phyloP scores from a whole-genome alignment of 495 filamentous ascomycete species.

The Penicillium fimorum region DNA sequence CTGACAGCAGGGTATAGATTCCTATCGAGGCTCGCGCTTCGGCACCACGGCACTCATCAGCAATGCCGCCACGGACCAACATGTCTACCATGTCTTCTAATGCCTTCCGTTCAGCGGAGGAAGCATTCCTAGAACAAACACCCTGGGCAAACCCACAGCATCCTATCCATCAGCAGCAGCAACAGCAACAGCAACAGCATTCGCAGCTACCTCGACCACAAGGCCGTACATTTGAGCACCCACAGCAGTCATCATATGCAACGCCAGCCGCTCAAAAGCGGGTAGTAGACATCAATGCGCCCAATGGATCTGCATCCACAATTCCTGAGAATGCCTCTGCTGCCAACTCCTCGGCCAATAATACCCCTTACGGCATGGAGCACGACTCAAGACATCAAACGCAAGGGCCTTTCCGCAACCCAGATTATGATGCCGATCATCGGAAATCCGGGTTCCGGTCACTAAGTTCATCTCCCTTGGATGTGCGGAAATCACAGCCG shows the following conservation, averaged over 20 bases:
- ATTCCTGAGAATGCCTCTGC: slow-evolving; percentile 53
- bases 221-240: slow-evolving; percentile 30
- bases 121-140: slow-evolving; percentile 77
- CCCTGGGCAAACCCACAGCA: slow-evolving; percentile 89
- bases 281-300: slow-evolving; percentile 50
- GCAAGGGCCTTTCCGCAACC: slow-evolving; percentile 31
- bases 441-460: slow-evolving; percentile 43
- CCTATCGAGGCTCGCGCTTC: slow-evolving; percentile 34
- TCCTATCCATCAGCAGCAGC: slow-evolving; percentile 61
- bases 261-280: slow-evolving; percentile 56
- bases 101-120: slow-evolving; percentile 56
- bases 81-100: slow-evolving; percentile 42
- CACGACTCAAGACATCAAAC: slow-evolving; percentile 32
- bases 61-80: slow-evolving; percentile 29
- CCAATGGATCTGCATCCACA: slow-evolving; percentile 57
- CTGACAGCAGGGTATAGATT: slow-evolving; percentile 34
- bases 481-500: slow-evolving; percentile 45
- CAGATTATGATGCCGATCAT: slow-evolving; percentile 39
- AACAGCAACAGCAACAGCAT: slow-evolving; percentile 30
- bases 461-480: slow-evolving; percentile 44
- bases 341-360: slow-evolving; percentile 45
- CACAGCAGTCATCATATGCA: slow-evolving; percentile 40
- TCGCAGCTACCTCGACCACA: slow-evolving; percentile 38
- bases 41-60: slow-evolving; percentile 27
- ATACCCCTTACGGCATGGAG: slow-evolving; percentile 46